These are phyloP conservation scores for Pleurotus giganteus DNA, from an alignment of 768 basidiomycete genomes.

Conservation along the genomic window DNA sequence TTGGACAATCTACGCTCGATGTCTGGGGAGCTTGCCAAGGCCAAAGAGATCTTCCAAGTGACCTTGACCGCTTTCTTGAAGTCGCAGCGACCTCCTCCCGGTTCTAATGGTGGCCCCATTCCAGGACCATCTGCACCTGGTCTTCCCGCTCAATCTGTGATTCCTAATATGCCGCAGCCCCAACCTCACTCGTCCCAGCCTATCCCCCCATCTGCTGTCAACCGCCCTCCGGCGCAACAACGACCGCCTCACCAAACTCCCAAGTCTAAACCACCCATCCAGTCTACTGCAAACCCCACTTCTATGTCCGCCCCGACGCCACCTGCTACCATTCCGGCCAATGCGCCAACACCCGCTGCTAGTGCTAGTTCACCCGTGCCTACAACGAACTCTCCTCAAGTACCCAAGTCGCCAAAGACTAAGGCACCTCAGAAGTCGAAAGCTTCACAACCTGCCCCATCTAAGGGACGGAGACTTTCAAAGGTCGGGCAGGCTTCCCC, in stretches of 20 bases:
- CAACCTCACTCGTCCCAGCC: conserved; percentile 18
- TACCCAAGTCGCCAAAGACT: conserved; percentile 68
- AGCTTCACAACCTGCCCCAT: conserved; percentile 9
- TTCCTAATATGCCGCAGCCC: conserved; percentile 18
- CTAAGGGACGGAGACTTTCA: conserved; percentile 32
- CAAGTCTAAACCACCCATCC: conserved; percentile 24
- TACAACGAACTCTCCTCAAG: conserved; percentile 57
- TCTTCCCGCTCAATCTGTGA: conserved; percentile 19
- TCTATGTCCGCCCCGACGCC: conserved; percentile 32
- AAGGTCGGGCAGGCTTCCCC: conserved; percentile 17
- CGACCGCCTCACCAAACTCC: conserved; percentile 25
- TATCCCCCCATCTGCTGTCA: conserved; percentile 15
- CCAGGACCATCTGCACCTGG: conserved; percentile 7
- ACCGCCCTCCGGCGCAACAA: conserved; percentile 13
- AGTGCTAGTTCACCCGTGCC: conserved; percentile 53
- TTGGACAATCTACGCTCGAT: conserved; percentile 7
- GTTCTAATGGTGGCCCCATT: neutral
- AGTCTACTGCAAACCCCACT: conserved; percentile 13
- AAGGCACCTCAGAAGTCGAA: conserved; percentile 51
- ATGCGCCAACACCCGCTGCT: conserved; percentile 39
- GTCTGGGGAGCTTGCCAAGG: neutral
- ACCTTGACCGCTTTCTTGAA: neutral
- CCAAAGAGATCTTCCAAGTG: conserved; percentile 6
- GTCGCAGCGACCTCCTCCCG: neutral
- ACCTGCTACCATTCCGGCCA: conserved; percentile 45